phyloP scores from a whole-genome alignment of 805 yeast species.

The Nematodospora valgi region DNA sequence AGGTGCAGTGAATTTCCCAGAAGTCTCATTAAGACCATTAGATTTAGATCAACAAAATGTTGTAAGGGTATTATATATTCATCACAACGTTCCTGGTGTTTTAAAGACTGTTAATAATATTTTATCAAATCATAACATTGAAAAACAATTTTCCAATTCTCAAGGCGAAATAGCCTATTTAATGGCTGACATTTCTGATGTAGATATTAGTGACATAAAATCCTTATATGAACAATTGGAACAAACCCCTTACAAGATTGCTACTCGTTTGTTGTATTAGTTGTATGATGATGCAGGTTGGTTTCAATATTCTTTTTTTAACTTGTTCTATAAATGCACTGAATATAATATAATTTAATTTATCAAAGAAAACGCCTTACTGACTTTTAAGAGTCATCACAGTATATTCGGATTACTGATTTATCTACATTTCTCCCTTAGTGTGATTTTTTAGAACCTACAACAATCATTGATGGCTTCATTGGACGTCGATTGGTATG shows the following conservation, averaged over 20 bases:
- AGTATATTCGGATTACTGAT: not conserved
- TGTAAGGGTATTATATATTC: slow-evolving; percentile 93
- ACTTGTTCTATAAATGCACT: not conserved
- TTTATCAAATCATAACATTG: slow-evolving; percentile 90
- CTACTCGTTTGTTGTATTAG: slow-evolving; percentile 84
- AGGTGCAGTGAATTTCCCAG: slow-evolving; percentile 99
- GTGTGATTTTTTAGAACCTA: too few species aligned
- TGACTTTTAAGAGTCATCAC: not conserved
- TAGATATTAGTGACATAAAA: slow-evolving; percentile 77
- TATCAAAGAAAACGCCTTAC: too few species aligned
- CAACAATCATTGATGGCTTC: not conserved
- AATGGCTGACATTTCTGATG: slow-evolving; percentile 95
- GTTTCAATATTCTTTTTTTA: not conserved
- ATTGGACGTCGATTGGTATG: too few species aligned
- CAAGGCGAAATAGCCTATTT: slow-evolving; percentile 94
- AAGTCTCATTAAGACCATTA: slow-evolving; percentile 84
- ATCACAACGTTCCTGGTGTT: slow-evolving; percentile 98
- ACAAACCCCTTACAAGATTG: slow-evolving; percentile 84
- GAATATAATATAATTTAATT: too few species aligned
- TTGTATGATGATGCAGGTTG: not conserved
- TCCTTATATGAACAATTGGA: slow-evolving; percentile 80
- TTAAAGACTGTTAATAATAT: slow-evolving; percentile 95
- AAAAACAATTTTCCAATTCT: slow-evolving; percentile 97
- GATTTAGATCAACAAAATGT: slow-evolving; percentile 82
- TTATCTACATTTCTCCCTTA: too few species aligned